Conservation (phyloP, 169 alveolate genomes). For the Eimeria zaria region DNA sequence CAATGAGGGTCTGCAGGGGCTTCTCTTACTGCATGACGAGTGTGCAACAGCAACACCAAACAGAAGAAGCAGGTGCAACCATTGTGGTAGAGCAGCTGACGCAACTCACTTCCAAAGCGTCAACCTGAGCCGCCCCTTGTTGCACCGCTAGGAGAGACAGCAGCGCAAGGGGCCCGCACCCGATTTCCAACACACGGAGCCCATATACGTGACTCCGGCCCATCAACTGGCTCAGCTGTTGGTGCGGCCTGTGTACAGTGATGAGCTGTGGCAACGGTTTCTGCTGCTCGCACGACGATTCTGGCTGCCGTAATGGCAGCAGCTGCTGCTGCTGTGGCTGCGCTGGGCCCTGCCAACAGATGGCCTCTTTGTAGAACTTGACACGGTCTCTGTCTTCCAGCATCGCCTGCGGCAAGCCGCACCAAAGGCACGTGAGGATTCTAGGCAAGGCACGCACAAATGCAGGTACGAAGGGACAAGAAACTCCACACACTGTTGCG, state of each 20-base stretch:
- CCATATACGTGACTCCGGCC: conserved; percentile 52
- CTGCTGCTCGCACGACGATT: not conserved
- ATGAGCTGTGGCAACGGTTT: not conserved
- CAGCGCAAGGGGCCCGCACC: conserved; percentile 93
- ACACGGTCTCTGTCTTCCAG: conserved; percentile 75
- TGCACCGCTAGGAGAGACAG: conserved; percentile 92
- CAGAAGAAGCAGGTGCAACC: not conserved
- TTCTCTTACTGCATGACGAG: not conserved
- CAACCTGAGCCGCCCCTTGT: conserved; percentile 93
- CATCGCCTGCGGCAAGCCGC: conserved; percentile 64
- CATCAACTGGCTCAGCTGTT: not conserved
- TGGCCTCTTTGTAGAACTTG: conserved; percentile 60
- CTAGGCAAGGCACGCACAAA: not conserved
- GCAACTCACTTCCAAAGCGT: conserved; percentile 92
- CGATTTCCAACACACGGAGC: conserved; percentile 91
- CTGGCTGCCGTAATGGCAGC: not conserved
- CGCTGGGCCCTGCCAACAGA: conserved; percentile 38
- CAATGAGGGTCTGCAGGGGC: not conserved
- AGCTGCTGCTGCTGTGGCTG: conserved; percentile 5
- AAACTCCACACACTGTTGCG: not conserved
- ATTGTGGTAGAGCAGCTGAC: not conserved
- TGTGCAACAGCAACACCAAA: not conserved
- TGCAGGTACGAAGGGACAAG: not conserved
- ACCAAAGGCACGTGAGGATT: not conserved
- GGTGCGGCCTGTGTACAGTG: not conserved